Percentiles rank a stretch among this genome's conserved stretches.
Conservation (phyloP, 2,329 filamentous ascomycete species). For the Diaporthe sp. region DNA sequence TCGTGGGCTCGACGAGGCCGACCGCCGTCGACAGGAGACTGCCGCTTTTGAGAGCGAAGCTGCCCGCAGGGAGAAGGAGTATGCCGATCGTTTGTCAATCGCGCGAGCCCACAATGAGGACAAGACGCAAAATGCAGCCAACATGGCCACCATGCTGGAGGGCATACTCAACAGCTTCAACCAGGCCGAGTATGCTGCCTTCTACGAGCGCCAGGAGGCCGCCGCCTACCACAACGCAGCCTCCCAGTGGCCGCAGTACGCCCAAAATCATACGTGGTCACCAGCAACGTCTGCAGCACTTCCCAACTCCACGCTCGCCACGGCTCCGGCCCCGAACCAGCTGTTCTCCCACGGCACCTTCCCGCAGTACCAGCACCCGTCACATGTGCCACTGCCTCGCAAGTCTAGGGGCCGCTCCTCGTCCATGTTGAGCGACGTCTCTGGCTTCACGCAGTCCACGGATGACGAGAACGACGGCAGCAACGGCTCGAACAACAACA, state of each 20-base stretch:
- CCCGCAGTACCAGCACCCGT: slow-evolving; percentile 52
- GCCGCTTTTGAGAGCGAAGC: slow-evolving; percentile 62
- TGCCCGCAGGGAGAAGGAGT: slow-evolving; percentile 59
- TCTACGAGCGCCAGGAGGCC: slow-evolving; percentile 52
- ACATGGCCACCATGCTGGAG: slow-evolving; percentile 53
- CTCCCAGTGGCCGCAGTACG: slow-evolving; percentile 40
- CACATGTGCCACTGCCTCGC: slow-evolving; percentile 50
- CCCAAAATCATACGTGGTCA: slow-evolving; percentile 40
- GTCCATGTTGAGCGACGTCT: slow-evolving; percentile 76
- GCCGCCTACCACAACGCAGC: slow-evolving; percentile 41
- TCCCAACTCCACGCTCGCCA: slow-evolving; percentile 41
- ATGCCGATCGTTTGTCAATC: slow-evolving; percentile 55
- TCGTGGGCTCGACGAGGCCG: slow-evolving; percentile 74
- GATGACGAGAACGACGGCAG: slow-evolving; percentile 61
- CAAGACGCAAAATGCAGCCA: slow-evolving; percentile 57
- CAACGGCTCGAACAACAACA: slow-evolving; percentile 41
- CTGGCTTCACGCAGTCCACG: slow-evolving; percentile 76
- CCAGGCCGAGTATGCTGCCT: slow-evolving; percentile 52
- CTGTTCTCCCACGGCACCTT: slow-evolving; percentile 51
- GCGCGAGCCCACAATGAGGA: slow-evolving; percentile 52
- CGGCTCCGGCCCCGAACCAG: slow-evolving; percentile 50
- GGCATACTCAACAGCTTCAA: slow-evolving; percentile 59
- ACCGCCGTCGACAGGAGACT: slow-evolving; percentile 68
- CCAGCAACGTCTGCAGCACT: slow-evolving; percentile 35
- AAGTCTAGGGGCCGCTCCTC: slow-evolving; percentile 71